These are phyloP conservation scores for Antrodiella citrinella DNA, from an alignment of 768 basidiomycete genomes.

Conservation along the genomic window DNA sequence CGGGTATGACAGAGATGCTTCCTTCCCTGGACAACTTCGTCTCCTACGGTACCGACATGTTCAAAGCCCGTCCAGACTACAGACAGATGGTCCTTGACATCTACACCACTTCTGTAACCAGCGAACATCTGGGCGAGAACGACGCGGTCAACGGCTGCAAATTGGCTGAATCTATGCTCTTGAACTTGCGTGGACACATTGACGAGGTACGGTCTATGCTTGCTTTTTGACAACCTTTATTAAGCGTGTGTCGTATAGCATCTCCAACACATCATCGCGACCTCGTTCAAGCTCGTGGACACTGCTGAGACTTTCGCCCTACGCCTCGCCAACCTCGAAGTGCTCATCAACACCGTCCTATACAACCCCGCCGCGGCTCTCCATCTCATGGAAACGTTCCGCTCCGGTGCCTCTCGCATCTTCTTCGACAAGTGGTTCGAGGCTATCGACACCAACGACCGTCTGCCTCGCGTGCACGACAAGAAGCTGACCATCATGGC, in stretches of 20 bases:
- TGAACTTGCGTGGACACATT: slow-evolving; percentile 68
- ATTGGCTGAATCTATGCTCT: slow-evolving; percentile 72
- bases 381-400: slow-evolving; percentile 59
- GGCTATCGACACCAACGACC: slow-evolving; percentile 49
- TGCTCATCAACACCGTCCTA: slow-evolving; percentile 73
- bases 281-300: slow-evolving; percentile 52
- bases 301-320: slow-evolving; percentile 55
- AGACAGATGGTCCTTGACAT: slow-evolving; percentile 77
- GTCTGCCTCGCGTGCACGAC: slow-evolving; percentile 81
- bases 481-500: slow-evolving; percentile 78
- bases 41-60: slow-evolving; percentile 70
- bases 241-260: slow-evolving; percentile 29
- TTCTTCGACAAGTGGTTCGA: slow-evolving; percentile 86
- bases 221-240: slow-evolving; percentile 3
- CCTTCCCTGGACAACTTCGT: slow-evolving; percentile 85
- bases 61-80: slow-evolving; percentile 69
- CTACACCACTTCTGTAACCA: slow-evolving; percentile 66
- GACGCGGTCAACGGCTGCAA: slow-evolving; percentile 82
- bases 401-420: slow-evolving; percentile 50
- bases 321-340: slow-evolving; percentile 72
- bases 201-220: slow-evolving; percentile 54
- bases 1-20: slow-evolving; percentile 85
- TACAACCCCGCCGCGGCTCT: slow-evolving; percentile 79
- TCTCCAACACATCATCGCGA: slow-evolving; percentile 55
- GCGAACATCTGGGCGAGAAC: slow-evolving; percentile 68